Conservation (phyloP, 169 alveolate genomes). For the Eimeria necatrix region DNA sequence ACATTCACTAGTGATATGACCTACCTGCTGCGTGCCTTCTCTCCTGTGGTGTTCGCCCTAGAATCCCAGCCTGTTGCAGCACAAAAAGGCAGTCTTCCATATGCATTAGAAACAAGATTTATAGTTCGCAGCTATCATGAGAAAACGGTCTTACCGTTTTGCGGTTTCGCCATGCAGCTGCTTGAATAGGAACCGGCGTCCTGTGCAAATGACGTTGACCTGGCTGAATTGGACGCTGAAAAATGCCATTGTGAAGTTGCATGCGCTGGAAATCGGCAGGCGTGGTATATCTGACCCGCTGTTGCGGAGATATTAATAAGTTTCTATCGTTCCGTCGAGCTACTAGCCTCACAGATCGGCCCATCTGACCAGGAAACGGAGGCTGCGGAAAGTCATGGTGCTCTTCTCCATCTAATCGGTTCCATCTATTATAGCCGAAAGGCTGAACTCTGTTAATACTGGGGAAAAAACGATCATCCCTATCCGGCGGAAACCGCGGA, state of each 20-base stretch:
- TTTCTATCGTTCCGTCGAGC: slow-evolving; percentile 53
- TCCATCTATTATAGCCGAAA: background rate
- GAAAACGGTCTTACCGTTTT: slow-evolving; percentile 31
- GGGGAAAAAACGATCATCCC: slow-evolving; percentile 29
- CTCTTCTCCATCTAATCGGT: slow-evolving; percentile 47
- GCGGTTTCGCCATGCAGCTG: slow-evolving; percentile 24
- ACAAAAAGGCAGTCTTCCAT: background rate
- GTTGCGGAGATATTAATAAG: background rate
- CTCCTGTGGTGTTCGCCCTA: slow-evolving; percentile 46
- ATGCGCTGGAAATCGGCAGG: slow-evolving; percentile 22
- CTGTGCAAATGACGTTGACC: background rate
- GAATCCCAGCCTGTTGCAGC: slow-evolving; percentile 27
- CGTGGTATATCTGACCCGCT: background rate
- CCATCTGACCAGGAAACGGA: slow-evolving; percentile 14
- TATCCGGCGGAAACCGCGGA: slow-evolving; percentile 10
- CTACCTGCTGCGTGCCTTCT: slow-evolving; percentile 50
- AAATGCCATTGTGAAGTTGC: slow-evolving; percentile 17
- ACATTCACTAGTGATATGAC: background rate
- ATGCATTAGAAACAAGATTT: background rate
- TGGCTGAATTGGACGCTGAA: background rate
- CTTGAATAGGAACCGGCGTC: slow-evolving; percentile 5
- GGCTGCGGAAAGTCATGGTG: slow-evolving; percentile 46
- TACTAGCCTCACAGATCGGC: slow-evolving; percentile 63
- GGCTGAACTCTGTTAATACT: slow-evolving; percentile 23
- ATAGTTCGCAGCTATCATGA: background rate